These are phyloP conservation scores for Jasminum sambac DNA, from an alignment of 257 asterid genomes.

Conservation along the genomic window DNA sequence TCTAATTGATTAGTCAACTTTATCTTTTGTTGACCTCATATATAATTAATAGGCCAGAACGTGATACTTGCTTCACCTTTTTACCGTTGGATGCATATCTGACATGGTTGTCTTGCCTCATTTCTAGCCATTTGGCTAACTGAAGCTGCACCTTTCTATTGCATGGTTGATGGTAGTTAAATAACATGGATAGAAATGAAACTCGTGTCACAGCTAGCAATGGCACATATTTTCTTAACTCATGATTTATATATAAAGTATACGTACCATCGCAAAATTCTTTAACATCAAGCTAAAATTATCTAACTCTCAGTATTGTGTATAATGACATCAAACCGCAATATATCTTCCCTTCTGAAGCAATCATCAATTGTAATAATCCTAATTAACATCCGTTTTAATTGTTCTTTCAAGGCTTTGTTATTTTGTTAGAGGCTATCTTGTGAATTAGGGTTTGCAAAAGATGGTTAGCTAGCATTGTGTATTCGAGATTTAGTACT, in stretches of 20 bases:
- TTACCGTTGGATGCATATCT: neutral
- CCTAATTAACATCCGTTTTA: neutral
- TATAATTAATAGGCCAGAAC: neutral
- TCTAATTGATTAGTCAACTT: neutral
- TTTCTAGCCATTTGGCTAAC: neutral
- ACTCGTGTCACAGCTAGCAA: neutral
- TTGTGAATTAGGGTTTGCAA: neutral
- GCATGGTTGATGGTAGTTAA: neutral
- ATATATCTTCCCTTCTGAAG: too few species aligned
- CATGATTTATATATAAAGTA: too few species aligned
- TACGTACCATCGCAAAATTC: too few species aligned
- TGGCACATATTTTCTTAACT: neutral
- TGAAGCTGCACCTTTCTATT: neutral
- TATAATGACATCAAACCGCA: constrained; percentile 39
- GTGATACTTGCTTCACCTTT: neutral
- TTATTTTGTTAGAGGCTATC: constrained; percentile 5
- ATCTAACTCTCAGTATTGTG: neutral
- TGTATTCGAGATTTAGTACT: too few species aligned
- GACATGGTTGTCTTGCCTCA: neutral
- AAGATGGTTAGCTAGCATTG: too few species aligned
- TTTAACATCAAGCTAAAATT: too few species aligned
- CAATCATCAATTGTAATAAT: too few species aligned
- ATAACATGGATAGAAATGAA: neutral
- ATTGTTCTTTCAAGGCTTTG: neutral
- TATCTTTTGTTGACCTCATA: neutral